Evolutionary conservation across 2,329 filamentous ascomycete species (phyloP).

Genomic region (Didymella segeticola): DNA sequence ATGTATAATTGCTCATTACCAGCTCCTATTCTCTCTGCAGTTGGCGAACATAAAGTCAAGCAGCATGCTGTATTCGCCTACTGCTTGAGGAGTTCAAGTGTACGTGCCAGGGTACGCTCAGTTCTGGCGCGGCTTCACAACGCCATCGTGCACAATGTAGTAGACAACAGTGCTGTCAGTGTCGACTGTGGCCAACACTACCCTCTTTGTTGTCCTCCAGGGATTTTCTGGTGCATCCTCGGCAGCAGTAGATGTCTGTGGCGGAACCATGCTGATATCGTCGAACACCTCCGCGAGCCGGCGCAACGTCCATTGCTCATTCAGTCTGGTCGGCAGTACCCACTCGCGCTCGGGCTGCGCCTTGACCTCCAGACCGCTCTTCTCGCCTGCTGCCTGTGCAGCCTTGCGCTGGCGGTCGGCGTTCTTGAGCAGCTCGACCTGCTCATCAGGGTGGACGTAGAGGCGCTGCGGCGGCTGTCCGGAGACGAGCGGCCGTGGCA

Average conservation of each 20-base stretch:
- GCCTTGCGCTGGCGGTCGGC: constrained; percentile 56
- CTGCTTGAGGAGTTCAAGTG: neutral
- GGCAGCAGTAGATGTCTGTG: constrained; percentile 25
- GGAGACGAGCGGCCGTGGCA: constrained; percentile 70
- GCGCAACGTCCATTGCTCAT: constrained; percentile 74
- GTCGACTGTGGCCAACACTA: constrained; percentile 77
- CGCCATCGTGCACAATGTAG: constrained; percentile 84
- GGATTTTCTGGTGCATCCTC: constrained; percentile 34
- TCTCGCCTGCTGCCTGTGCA: constrained; percentile 38
- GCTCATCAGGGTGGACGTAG: constrained; percentile 83
- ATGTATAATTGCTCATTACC: constrained; percentile 5
- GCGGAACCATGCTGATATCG: constrained; percentile 53
- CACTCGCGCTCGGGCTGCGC: constrained; percentile 65
- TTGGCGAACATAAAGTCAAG: neutral
- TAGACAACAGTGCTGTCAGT: constrained; percentile 85
- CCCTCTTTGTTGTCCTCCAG: constrained; percentile 65
- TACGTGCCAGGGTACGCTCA: constrained; percentile 46
- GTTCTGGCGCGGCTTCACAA: constrained; percentile 85
- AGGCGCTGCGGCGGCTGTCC: constrained; percentile 75
- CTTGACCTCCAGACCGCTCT: constrained; percentile 52
- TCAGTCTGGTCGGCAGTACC: constrained; percentile 75
- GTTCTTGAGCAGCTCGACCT: constrained; percentile 72
- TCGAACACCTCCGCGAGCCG: constrained; percentile 75
- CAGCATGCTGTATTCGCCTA: neutral
- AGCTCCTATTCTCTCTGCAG: neutral